Conservation (phyloP, 108 stramenopile genomes). For the Pseudonitzschia multiseries region DNA sequence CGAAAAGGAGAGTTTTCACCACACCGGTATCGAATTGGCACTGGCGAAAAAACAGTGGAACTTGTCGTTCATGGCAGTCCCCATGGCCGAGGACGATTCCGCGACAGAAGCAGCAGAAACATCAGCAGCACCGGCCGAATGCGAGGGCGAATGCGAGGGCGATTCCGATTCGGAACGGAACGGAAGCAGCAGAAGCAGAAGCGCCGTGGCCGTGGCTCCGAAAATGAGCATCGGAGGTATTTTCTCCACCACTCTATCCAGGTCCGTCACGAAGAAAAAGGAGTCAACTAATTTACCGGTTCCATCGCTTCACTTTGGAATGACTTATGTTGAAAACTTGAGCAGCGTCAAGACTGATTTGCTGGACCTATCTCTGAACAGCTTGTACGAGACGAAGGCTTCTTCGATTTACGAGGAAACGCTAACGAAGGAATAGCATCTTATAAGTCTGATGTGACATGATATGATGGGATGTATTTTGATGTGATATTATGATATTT, state of each 20-base stretch:
- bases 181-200: neutral
- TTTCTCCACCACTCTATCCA: neutral
- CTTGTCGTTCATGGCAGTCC: neutral
- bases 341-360: constrained; percentile 12
- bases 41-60: constrained; percentile 4
- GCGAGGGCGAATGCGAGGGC: no score
- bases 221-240: neutral
- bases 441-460: no score
- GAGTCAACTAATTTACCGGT: constrained; percentile 7
- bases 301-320: constrained; percentile 16
- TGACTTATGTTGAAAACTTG: constrained; percentile 4
- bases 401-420: neutral
- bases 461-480: no score
- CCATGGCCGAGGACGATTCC: neutral
- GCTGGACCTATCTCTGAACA: constrained; percentile 9
- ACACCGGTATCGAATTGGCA: constrained; percentile 23
- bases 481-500: neutral
- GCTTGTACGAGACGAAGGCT: constrained; percentile 18
- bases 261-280: neutral
- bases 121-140: neutral
- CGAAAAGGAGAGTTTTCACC: constrained; percentile 21
- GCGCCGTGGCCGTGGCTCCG: neutral
- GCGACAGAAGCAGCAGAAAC: neutral
- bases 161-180: neutral
- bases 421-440: neutral